Conservation (phyloP, 2,329 filamentous ascomycete genomes). For the Sporothrix schenckii region DNA sequence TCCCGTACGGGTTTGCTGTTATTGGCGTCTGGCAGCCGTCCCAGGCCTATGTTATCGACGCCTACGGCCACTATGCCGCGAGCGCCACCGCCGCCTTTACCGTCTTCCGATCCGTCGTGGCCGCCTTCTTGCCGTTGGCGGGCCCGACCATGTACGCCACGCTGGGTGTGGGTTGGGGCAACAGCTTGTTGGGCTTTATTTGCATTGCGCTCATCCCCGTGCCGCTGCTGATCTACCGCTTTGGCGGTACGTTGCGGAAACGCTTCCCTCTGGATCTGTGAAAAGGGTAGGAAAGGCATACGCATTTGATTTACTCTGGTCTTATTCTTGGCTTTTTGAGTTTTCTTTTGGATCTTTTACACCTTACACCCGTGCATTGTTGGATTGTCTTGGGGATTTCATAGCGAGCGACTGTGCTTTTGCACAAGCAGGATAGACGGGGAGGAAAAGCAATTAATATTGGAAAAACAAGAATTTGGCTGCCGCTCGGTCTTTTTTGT, state of each 20-base stretch:
- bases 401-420: not conserved
- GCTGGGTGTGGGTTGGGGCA: slow-evolving; percentile 55
- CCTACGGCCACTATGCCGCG: slow-evolving; percentile 60
- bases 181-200: slow-evolving; percentile 47
- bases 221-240: slow-evolving; percentile 60
- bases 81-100: slow-evolving; percentile 63
- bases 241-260: slow-evolving; percentile 44
- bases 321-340: not conserved
- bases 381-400: not conserved
- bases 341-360: not conserved
- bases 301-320: not conserved
- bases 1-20: slow-evolving; percentile 42
- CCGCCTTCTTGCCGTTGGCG: slow-evolving; percentile 60
- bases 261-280: slow-evolving; percentile 32
- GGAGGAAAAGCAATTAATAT: not conserved
- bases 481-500: slow-evolving; percentile 16
- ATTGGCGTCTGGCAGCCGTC: slow-evolving; percentile 44
- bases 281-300: not conserved
- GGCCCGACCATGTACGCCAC: slow-evolving; percentile 59
- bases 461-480: slow-evolving; percentile 1
- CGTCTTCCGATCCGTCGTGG: slow-evolving; percentile 57
- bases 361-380: too few species aligned
- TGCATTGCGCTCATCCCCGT: slow-evolving; percentile 54
- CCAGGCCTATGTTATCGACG: slow-evolving; percentile 61
- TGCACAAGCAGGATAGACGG: not conserved